Conservation (phyloP, 495 filamentous ascomycete species). For the Wilcoxina mikolae region DNA sequence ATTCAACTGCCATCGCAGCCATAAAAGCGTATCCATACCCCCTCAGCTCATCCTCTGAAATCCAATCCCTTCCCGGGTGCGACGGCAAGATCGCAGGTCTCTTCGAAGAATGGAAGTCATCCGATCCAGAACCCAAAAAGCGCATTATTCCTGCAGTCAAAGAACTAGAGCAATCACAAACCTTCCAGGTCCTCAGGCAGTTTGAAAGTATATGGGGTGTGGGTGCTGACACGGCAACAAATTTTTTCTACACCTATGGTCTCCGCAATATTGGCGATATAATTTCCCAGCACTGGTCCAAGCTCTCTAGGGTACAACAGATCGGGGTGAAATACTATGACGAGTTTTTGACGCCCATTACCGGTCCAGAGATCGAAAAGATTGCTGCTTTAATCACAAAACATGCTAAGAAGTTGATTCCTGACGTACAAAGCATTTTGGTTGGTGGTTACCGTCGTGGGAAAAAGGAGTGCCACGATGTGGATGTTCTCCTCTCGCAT, state of each 20-base stretch:
- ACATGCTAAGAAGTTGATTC: conserved; percentile 43
- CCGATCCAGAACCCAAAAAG: conserved; percentile 24
- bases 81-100: conserved; percentile 63
- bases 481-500: conserved; percentile 75
- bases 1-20: conserved; percentile 71
- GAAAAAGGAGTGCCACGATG: conserved; percentile 58
- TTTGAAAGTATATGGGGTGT: conserved; percentile 87
- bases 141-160: conserved; percentile 47
- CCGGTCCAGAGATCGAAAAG: conserved; percentile 54
- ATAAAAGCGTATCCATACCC: conserved; percentile 67
- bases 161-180: conserved; percentile 48
- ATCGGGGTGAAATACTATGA: conserved; percentile 95
- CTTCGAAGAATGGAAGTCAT: conserved; percentile 59
- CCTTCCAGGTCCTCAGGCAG: conserved; percentile 44
- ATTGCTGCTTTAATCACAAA: conserved; percentile 48
- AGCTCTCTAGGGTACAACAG: conserved; percentile 64
- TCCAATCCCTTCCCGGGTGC: conserved; percentile 64
- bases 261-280: conserved; percentile 75
- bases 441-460: conserved; percentile 79
- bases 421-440: conserved; percentile 54
- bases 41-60: conserved; percentile 42
- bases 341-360: conserved; percentile 55
- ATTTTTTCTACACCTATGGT: conserved; percentile 64
- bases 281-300: conserved; percentile 65
- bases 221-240: conserved; percentile 62